Evolutionary conservation across 2,329 filamentous ascomycete species (phyloP), one percentile per base, ranked within the genome.

Genomic region (Hymenoscyphus infarciens): DNA sequence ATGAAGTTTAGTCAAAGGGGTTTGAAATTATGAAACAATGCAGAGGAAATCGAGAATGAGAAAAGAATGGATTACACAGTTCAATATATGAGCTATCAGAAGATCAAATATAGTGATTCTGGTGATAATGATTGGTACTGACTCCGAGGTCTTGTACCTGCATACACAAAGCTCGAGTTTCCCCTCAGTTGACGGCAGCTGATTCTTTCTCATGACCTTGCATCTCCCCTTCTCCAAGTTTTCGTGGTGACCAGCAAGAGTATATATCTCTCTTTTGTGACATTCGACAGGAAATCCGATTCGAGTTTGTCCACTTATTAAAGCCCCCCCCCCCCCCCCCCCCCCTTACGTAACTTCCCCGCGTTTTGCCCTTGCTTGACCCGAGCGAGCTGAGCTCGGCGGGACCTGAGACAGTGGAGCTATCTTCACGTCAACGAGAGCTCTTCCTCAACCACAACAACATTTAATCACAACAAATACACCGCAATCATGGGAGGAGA

Each of bases 401-500:
- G 25, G 25, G 53, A 55, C 27, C 53, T 55, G 27, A 33, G 53
- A 33, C 53, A 19, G 19, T 55, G 53, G 45, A 55, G 27, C 25
- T 29, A 55, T 15, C 25, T 4, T 55, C 16, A 55, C 53, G n/a
- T 55, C 33, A 57, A 57, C 31, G 10, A 15, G 10, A 58, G 39
- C 60, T 62, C 59, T 35, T 59, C 38, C 62, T 42, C 57, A 62
- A 49, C 19, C 13, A 53, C 58, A 60, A 55, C 58, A 54, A 59
- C 62, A 66, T 64, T 61, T 61, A 62, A 57, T 29, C 33, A 19
- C 29, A 52, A 57, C 57, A 31, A 62, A 63, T 62, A 59, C 60
- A 63, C 42, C 33, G 63, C 68, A 72, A 71, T 67, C 60, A 74
- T 75, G 73, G 73, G 73, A 61, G 73, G 73, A 59, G 72, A 74